These are phyloP conservation scores for Collybia sp. DNA, from an alignment of 768 basidiomycete genomes.

Conservation along the genomic window DNA sequence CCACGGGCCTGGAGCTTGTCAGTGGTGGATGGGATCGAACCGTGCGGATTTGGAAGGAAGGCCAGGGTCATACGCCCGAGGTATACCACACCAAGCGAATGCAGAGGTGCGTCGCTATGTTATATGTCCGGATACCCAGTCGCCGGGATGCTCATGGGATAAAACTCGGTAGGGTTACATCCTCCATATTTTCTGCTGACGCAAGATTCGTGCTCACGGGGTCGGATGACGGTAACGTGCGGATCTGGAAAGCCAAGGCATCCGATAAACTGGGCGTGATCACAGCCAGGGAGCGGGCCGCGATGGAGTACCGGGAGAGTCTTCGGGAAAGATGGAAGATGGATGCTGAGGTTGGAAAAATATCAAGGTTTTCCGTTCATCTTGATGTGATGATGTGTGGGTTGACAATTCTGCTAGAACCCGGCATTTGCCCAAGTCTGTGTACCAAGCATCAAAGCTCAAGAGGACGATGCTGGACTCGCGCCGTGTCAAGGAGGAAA, in stretches of 20 bases:
- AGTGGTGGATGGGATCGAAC: constrained; percentile 97
- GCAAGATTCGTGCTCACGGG: constrained; percentile 88
- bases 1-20: constrained; percentile 93
- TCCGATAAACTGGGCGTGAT: constrained; percentile 89
- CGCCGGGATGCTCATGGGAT: not conserved
- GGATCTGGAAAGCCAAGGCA: constrained; percentile 93
- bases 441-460: constrained; percentile 82
- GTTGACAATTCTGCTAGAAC: constrained; percentile 34
- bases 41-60: constrained; percentile 88
- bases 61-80: constrained; percentile 75
- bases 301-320: constrained; percentile 88
- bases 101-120: constrained; percentile 62
- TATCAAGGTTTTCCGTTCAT: constrained; percentile 61
- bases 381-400: not conserved
- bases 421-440: constrained; percentile 86
- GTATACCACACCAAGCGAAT: constrained; percentile 99
- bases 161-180: constrained; percentile 61
- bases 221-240: constrained; percentile 92
- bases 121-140: too few species aligned
- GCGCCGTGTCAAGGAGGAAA: constrained; percentile 86
- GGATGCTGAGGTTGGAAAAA: constrained; percentile 74
- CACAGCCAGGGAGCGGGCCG: constrained; percentile 84
- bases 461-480: constrained; percentile 94
- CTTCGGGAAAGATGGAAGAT: constrained; percentile 87
- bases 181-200: constrained; percentile 84